Base-by-base conservation (phyloP, 2,329 filamentous ascomycete species). In the Aspergillus sp. region DNA sequence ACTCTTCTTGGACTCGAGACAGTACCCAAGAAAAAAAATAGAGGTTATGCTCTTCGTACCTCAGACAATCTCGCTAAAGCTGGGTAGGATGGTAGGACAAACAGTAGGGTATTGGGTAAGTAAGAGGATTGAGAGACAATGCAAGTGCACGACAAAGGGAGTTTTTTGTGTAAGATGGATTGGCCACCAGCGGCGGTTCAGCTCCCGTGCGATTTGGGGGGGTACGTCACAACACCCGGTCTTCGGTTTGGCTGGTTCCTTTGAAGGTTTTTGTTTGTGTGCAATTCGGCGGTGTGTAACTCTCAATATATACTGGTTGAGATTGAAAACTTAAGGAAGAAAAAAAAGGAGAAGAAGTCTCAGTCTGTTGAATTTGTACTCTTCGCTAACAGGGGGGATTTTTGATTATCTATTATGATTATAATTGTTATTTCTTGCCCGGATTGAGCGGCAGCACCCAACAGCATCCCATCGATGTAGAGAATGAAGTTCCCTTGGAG, bases 401-500 rank as follows among this genome's bases (percentile, higher is more conserved):
- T 32, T 17, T 6, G 38, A 32, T 25, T 50, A 17, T 30, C 30
- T 32, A 50, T 17, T 30, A 15, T 45, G 25, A 38, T 55, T 25
- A 25, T 36, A 36, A 36, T 36, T 36, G 32, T 36, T 36, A 15
- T 36, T 36, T 36, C 32, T 36, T 36, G 32, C 32, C 32, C 32
- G 32, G 32, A 36, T 36, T 36, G 32, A 36, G 32, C 32, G 32
- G 32, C 32, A 36, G 32, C 32, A 36, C 32, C 32, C 32, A 36
- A 36, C 32, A 12, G 12, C 32, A 36, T 36, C 32, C 32, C 32
- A 36, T 36, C 4, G 32, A 55, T 32, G n/a, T 28, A 28, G 53
- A 55, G 53, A 55, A 55, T 55, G 53, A 55, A 45, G 53, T 55
- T 55, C 53, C 53, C 53, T 55, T 55, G 53, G 53, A 55, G 53